Conservation (phyloP, 805 yeast genomes). For the Priceomyces fermenticarens region DNA sequence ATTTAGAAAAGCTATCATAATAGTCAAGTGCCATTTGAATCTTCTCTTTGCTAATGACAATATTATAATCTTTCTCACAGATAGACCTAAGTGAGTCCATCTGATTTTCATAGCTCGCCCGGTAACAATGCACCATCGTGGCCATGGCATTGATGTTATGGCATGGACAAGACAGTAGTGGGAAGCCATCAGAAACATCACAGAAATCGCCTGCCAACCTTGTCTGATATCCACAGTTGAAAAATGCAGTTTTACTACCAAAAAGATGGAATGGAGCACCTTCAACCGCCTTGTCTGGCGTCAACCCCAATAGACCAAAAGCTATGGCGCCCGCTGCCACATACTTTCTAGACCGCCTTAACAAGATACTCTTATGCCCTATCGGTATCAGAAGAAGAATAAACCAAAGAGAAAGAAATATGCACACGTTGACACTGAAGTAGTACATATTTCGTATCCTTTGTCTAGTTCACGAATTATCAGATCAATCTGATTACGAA, state of each 20-base stretch:
- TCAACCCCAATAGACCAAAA: constrained; percentile 12
- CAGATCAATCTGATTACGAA: constrained; percentile 7
- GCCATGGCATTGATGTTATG: constrained; percentile 31
- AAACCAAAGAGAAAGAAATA: constrained; percentile 7
- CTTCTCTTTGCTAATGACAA: constrained; percentile 16
- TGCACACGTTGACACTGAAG: constrained; percentile 4
- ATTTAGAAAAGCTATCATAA: constrained; percentile 14
- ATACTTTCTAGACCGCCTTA: neutral
- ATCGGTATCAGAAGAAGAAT: constrained; percentile 1
- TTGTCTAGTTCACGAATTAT: constrained; percentile 3
- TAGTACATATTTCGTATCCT: neutral
- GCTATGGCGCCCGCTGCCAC: constrained; percentile 3
- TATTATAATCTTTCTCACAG: constrained; percentile 21
- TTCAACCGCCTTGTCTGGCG: constrained; percentile 22
- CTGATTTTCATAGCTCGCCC: constrained; percentile 19
- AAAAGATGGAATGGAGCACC: constrained; percentile 32
- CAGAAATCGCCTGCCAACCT: constrained; percentile 19
- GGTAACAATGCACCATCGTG: constrained; percentile 35
- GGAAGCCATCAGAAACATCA: neutral
- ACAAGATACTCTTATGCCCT: neutral
- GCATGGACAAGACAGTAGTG: constrained; percentile 20
- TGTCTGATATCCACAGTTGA: constrained; percentile 28
- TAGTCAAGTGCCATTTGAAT: constrained; percentile 19
- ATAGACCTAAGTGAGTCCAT: constrained; percentile 20
- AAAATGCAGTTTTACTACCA: constrained; percentile 28